phyloP scores from a whole-genome alignment of 2,329 filamentous ascomycete genomes.

The Fusarium mundagurra region DNA sequence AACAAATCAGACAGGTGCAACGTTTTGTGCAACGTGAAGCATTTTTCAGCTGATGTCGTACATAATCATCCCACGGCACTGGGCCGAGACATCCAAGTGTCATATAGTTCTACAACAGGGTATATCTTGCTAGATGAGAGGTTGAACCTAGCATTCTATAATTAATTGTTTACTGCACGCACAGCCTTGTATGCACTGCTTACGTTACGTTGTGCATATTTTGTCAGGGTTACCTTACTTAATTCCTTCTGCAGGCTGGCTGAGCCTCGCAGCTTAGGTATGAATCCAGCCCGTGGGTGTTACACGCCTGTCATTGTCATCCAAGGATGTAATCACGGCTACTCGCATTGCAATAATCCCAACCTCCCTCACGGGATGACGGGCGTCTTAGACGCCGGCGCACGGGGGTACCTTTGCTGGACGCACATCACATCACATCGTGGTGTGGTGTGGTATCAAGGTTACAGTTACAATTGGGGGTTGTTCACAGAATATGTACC shows the following conservation, averaged over 20 bases:
- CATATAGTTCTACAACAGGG: background rate
- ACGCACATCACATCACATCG: constrained; percentile 2
- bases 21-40: constrained; percentile 6
- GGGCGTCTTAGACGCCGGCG: constrained; percentile 21
- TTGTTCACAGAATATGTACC: background rate
- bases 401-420: background rate
- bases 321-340: background rate
- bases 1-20: constrained; percentile 11
- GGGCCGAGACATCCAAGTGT: background rate
- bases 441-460: background rate
- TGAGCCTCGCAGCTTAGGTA: constrained; percentile 31
- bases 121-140: background rate
- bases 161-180: constrained; percentile 2
- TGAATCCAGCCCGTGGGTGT: constrained; percentile 15
- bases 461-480: constrained; percentile 4
- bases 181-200: constrained; percentile 25
- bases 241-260: constrained; percentile 4
- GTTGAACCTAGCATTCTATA: background rate
- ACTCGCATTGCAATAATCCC: background rate
- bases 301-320: constrained; percentile 28
- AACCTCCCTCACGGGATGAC: constrained; percentile 5
- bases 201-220: constrained; percentile 21
- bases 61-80: background rate
- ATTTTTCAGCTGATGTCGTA: background rate
- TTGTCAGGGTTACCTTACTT: background rate